A percentile compares a stretch with the other conserved stretches of the same genome.
phyloP scores from a whole-genome alignment of 1,139 yeast genomes.

The Taphrina sp. region DNA sequence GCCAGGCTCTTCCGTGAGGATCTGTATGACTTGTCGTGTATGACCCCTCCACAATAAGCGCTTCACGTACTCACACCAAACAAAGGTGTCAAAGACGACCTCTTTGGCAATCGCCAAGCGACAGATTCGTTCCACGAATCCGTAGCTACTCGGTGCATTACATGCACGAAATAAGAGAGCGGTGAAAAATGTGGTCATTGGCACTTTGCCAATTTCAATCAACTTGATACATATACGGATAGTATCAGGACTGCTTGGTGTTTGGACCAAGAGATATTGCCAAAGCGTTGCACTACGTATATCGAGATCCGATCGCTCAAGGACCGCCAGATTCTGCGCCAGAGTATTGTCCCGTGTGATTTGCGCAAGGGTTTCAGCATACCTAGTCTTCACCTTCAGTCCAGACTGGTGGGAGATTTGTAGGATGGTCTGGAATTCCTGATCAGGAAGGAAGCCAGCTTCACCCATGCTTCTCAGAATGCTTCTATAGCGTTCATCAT shows the following conservation, averaged over 20 bases:
- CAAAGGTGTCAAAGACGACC: slow-evolving; percentile 1
- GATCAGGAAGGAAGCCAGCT: slow-evolving; percentile 1
- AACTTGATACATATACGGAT: not conserved
- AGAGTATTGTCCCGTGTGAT: not conserved
- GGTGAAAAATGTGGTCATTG: slow-evolving; percentile 3
- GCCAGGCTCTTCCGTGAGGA: slow-evolving; percentile 8
- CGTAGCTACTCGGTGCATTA: not conserved
- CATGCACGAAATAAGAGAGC: slow-evolving; percentile 3
- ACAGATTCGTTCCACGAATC: not conserved
- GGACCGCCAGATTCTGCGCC: not conserved
- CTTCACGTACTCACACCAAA: slow-evolving; percentile 12
- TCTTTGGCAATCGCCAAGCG: not conserved
- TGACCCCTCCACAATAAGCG: slow-evolving; percentile 2
- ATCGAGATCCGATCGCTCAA: too few relatives aligned
- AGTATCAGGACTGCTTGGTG: not conserved
- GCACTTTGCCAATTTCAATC: not conserved
- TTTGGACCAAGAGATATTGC: not conserved
- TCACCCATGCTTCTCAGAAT: not conserved
- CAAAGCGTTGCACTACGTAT: not conserved
- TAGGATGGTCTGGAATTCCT: too few relatives aligned
- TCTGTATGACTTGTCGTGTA: not conserved
- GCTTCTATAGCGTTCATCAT: not conserved
- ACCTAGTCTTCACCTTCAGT: not conserved
- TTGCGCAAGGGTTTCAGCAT: not conserved
- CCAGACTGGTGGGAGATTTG: not conserved